Percentiles rank a stretch among this genome's conserved stretches.
phyloP scores from a whole-genome alignment of 2,329 filamentous ascomycete genomes.

The Tolypocladium cylindrosporum region DNA sequence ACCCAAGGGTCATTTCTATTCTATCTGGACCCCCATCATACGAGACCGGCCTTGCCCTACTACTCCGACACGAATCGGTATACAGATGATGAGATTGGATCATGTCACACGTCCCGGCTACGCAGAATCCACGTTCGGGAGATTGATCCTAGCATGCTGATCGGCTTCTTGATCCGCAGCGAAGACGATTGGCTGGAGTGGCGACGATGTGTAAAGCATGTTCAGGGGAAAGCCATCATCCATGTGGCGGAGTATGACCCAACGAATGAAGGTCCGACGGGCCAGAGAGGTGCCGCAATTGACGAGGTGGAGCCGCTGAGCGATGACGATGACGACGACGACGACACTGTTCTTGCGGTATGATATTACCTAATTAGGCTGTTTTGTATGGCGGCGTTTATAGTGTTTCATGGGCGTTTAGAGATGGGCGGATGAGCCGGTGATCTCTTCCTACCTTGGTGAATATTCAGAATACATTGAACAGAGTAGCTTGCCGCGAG shows the following conservation, averaged over 20 bases:
- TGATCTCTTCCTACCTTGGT: neutral
- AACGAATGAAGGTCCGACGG: conserved; percentile 35
- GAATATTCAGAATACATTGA: neutral
- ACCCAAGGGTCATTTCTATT: conserved; percentile 68
- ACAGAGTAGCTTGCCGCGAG: neutral
- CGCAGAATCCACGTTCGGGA: conserved; percentile 76
- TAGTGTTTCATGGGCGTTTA: neutral
- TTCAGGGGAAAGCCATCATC: conserved; percentile 76
- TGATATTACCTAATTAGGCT: conserved; percentile 3
- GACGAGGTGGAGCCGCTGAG: conserved; percentile 88
- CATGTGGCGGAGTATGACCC: conserved; percentile 69
- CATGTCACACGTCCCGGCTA: conserved; percentile 79
- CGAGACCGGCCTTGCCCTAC: conserved; percentile 62
- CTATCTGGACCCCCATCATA: conserved; percentile 90
- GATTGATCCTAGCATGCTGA: conserved; percentile 97
- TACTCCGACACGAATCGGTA: conserved; percentile 47
- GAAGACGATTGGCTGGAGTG: conserved; percentile 78
- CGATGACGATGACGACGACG: conserved; percentile 53
- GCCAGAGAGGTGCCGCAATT: conserved; percentile 62
- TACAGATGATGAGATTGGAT: conserved; percentile 62
- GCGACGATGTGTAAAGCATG: conserved; percentile 64
- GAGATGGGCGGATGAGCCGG: neutral
- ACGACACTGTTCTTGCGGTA: conserved; percentile 27
- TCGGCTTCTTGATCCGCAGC: conserved; percentile 79
- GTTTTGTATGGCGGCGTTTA: neutral